Evolutionary conservation across 73 alveolate genomes (phyloP).

Genomic region (Paraurostyla sp.): DNA sequence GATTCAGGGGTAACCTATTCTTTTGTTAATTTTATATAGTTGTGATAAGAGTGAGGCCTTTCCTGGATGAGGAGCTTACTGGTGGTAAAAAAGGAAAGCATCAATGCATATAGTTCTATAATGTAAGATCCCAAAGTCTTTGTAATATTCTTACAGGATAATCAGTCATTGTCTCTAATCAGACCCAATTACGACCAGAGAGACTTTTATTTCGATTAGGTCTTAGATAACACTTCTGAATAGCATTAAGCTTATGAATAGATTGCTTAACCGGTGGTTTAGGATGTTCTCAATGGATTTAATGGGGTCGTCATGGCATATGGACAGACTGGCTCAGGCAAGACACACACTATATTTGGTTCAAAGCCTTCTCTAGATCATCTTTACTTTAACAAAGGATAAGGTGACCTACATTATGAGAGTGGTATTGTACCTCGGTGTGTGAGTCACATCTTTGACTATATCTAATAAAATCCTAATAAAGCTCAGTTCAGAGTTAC

Average conservation of each 20-base stretch:
- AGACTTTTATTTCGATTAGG: slow-evolving; percentile 71
- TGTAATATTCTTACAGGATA: slow-evolving; percentile 53
- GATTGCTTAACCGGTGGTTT: slow-evolving; percentile 69
- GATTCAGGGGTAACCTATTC: slow-evolving; percentile 56
- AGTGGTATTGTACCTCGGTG: slow-evolving; percentile 94
- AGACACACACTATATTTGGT: slow-evolving; percentile 91
- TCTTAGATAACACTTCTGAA: slow-evolving; percentile 51
- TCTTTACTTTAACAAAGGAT: slow-evolving; percentile 44
- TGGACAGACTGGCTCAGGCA: slow-evolving; percentile 95
- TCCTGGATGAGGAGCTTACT: slow-evolving; percentile 59
- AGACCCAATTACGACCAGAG: slow-evolving; percentile 73
- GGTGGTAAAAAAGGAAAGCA: slow-evolving; percentile 33
- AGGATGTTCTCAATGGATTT: slow-evolving; percentile 87
- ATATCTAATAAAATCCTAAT: slow-evolving; percentile 81
- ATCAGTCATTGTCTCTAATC: slow-evolving; percentile 13
- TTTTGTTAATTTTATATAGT: slow-evolving; percentile 12
- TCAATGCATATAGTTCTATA: slow-evolving; percentile 44
- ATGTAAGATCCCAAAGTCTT: slow-evolving; percentile 35
- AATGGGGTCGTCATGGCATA: slow-evolving; percentile 93
- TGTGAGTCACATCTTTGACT: slow-evolving; percentile 90
- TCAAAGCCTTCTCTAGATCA: slow-evolving; percentile 63
- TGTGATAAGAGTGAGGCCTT: slow-evolving; percentile 71
- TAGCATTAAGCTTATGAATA: slow-evolving; percentile 31
- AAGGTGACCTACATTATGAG: slow-evolving; percentile 68
- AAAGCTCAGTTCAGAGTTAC: slow-evolving; percentile 87